A percentile compares a stretch with the other conserved stretches of the same genome.
Conservation (phyloP, 192 early-diverging fungal species). For the Coemansia aciculifera region DNA sequence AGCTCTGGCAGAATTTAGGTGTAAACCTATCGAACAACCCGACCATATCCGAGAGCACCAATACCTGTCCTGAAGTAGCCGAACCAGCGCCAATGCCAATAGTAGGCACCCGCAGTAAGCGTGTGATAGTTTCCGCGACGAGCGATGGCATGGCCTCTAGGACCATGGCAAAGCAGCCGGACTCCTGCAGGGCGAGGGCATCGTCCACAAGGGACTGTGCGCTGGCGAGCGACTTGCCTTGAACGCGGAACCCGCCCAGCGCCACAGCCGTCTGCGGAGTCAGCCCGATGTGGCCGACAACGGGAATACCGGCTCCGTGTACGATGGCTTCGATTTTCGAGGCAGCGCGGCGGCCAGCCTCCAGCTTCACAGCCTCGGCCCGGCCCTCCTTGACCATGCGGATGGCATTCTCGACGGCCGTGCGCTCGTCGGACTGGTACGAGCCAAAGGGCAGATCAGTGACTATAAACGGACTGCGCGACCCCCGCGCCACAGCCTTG, state of each 20-base stretch:
- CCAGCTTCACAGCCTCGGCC: slow-evolving; percentile 94
- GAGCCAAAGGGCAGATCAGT: slow-evolving; percentile 92
- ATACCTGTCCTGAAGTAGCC: slow-evolving; percentile 87
- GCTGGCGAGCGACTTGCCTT: slow-evolving; percentile 81
- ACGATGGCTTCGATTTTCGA: slow-evolving; percentile 76
- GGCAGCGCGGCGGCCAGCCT: slow-evolving; percentile 87
- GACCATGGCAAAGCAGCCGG: slow-evolving; percentile 89
- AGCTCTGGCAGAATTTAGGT: slow-evolving; percentile 93
- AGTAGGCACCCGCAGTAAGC: slow-evolving; percentile 78
- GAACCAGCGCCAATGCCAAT: slow-evolving; percentile 97
- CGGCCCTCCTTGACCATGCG: slow-evolving; percentile 88
- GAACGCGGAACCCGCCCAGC: slow-evolving; percentile 88
- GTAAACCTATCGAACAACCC: slow-evolving; percentile 90
- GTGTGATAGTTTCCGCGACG: slow-evolving; percentile 87
- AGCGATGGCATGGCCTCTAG: slow-evolving; percentile 89
- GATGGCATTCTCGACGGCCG: slow-evolving; percentile 77
- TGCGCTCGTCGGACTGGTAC: slow-evolving; percentile 75
- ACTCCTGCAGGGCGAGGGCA: slow-evolving; percentile 84
- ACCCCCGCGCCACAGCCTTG: slow-evolving; percentile 82
- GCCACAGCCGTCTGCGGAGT: slow-evolving; percentile 90
- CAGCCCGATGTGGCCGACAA: slow-evolving; percentile 92
- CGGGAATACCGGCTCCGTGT: slow-evolving; percentile 82
- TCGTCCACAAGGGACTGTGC: slow-evolving; percentile 80
- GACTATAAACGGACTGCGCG: slow-evolving; percentile 74
- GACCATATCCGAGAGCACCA: slow-evolving; percentile 89